Evolutionary conservation across 352 stramenopile genomes (phyloP).

Genomic region (Phytophthora podocarpi): DNA sequence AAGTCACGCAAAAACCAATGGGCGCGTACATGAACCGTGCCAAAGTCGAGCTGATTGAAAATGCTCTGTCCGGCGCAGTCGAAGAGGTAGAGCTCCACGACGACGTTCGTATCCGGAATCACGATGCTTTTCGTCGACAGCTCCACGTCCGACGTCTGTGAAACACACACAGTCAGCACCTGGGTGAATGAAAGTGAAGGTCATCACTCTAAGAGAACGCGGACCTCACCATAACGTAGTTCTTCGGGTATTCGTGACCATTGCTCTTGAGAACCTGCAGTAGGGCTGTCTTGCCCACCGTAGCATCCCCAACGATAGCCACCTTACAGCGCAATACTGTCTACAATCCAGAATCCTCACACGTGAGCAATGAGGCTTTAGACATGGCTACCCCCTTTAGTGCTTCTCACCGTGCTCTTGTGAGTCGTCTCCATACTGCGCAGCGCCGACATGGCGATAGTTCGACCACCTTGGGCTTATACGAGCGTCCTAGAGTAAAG

Average conservation of each 20-base stretch:
- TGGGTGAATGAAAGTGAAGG: neutral
- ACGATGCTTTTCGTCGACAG: conserved; percentile 90
- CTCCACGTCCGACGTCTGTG: conserved; percentile 90
- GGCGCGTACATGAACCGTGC: conserved; percentile 73
- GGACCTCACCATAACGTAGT: conserved; percentile 92
- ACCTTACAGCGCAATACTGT: conserved; percentile 92
- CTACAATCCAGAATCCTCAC: conserved; percentile 23
- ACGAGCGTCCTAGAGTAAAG: too few relatives aligned
- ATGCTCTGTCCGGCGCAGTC: conserved; percentile 93
- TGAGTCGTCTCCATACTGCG: conserved; percentile 93
- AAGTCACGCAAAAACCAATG: neutral
- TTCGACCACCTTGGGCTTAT: neutral
- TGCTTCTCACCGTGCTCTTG: conserved; percentile 85
- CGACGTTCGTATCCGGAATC: conserved; percentile 89
- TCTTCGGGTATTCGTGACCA: conserved; percentile 93
- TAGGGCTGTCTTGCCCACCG: conserved; percentile 90
- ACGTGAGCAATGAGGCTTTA: too few relatives aligned
- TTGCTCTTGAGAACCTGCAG: conserved; percentile 92
- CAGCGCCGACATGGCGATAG: conserved; percentile 67
- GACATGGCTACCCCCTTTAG: too few relatives aligned
- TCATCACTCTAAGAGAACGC: neutral
- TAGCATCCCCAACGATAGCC: conserved; percentile 90
- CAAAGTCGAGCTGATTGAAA: conserved; percentile 94
- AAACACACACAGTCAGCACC: neutral
- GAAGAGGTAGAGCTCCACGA: conserved; percentile 95